Evolutionary conservation across 441 rosid genomes (phyloP).

Genomic region (Omphalea diandra): DNA sequence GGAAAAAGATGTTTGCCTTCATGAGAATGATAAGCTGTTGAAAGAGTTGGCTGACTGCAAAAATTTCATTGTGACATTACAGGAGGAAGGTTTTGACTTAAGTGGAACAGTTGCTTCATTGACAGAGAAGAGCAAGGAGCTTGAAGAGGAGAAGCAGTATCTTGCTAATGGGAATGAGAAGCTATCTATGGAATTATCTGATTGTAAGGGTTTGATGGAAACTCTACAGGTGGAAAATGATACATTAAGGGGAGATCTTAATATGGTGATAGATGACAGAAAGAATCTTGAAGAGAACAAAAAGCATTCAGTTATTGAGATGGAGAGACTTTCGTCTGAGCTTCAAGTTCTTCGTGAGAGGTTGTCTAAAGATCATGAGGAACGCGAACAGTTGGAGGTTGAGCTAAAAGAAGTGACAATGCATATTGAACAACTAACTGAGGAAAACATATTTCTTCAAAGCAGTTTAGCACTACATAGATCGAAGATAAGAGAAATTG

Average conservation of each 20-base stretch:
- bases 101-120: constrained; percentile 44
- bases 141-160: constrained; percentile 58
- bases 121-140: constrained; percentile 46
- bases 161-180: constrained; percentile 42
- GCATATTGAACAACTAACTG: constrained; percentile 51
- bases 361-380: constrained; percentile 45
- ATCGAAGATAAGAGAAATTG: constrained; percentile 42
- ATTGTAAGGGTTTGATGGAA: constrained; percentile 30
- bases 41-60: constrained; percentile 61
- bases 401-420: constrained; percentile 46
- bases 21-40: constrained; percentile 56
- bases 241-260: constrained; percentile 30
- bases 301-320: constrained; percentile 32
- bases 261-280: constrained; percentile 27
- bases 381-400: constrained; percentile 40
- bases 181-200: constrained; percentile 29
- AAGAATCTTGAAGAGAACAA: constrained; percentile 38
- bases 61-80: constrained; percentile 51
- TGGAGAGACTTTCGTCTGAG: constrained; percentile 59
- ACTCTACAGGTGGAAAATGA: constrained; percentile 36
- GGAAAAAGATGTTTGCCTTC: constrained; percentile 39
- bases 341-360: constrained; percentile 55
- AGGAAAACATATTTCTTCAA: constrained; percentile 51
- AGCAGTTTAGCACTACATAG: constrained; percentile 45
- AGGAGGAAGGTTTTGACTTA: constrained; percentile 46